phyloP scores from a whole-genome alignment of 495 filamentous ascomycete genomes.

The Polyplosphaeria fusca region DNA sequence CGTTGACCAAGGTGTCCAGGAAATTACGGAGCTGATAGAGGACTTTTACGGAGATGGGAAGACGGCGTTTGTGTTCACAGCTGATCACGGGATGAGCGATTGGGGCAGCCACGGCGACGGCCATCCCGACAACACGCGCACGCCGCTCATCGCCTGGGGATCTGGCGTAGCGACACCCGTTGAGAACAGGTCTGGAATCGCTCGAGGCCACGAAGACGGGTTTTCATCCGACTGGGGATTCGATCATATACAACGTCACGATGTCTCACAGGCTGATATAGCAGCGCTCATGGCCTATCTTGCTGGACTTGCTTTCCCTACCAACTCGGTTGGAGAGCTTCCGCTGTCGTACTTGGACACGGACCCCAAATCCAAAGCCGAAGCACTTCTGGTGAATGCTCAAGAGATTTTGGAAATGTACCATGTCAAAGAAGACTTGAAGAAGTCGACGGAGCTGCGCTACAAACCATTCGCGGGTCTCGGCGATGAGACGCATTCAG shows the following conservation, averaged over 20 bases:
- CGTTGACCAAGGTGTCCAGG: conserved; percentile 82
- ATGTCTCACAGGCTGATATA: conserved; percentile 92
- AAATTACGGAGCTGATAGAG: conserved; percentile 76
- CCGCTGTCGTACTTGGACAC: conserved; percentile 79
- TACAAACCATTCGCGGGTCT: conserved; percentile 69
- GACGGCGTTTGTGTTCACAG: conserved; percentile 95
- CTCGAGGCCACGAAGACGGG: conserved; percentile 85
- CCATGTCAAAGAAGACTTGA: conserved; percentile 85
- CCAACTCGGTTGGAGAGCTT: conserved; percentile 93
- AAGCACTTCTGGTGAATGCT: conserved; percentile 82
- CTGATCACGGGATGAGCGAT: conserved; percentile 98
- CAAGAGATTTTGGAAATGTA: conserved; percentile 95
- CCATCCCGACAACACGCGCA: conserved; percentile 95
- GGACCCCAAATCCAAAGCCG: conserved; percentile 69
- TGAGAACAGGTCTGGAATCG: conserved; percentile 49
- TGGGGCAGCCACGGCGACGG: conserved; percentile 97
- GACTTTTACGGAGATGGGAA: conserved; percentile 90
- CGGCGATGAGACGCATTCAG: conserved; percentile 59
- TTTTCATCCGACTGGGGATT: conserved; percentile 88
- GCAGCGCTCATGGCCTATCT: conserved; percentile 96
- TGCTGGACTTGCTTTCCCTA: conserved; percentile 85
- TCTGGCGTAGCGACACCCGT: conserved; percentile 81
- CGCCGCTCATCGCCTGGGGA: conserved; percentile 90
- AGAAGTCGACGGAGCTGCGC: conserved; percentile 67
- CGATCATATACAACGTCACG: conserved; percentile 73